These are phyloP conservation scores for Solanum microdontum DNA, from an alignment of 257 asterid species.

Conservation along the genomic window DNA sequence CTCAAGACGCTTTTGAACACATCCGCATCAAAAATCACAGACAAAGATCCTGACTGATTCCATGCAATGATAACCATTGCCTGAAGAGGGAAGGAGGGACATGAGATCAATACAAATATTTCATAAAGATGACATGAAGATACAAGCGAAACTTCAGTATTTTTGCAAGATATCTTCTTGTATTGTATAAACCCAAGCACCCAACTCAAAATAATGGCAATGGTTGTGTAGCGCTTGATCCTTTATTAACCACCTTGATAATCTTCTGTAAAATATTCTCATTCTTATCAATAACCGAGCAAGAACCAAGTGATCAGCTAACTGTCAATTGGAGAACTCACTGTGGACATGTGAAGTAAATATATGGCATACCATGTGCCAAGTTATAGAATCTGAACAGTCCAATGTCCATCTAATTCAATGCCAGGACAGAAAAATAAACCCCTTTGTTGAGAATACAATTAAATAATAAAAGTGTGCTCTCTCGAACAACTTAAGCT, in stretches of 20 bases:
- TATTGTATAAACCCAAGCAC: not conserved
- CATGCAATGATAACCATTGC: constrained; percentile 95
- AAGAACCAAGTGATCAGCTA: not conserved
- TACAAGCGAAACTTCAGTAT: not conserved
- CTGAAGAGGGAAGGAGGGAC: constrained; percentile 24
- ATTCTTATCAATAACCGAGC: not conserved
- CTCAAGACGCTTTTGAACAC: constrained; percentile 69
- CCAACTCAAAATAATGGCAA: not conserved
- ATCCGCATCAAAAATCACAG: constrained; percentile 46
- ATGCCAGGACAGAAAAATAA: not conserved
- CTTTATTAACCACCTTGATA: not conserved
- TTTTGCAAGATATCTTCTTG: not conserved
- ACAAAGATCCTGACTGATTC: constrained; percentile 57
- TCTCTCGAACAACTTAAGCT: not conserved
- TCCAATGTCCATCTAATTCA: not conserved
- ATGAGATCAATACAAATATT: not conserved
- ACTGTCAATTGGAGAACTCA: not conserved
- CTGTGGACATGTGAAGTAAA: not conserved
- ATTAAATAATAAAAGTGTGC: not conserved
- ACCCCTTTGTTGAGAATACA: not conserved
- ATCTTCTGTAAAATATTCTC: not conserved
- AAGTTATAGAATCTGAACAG: not conserved
- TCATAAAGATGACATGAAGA: not conserved
- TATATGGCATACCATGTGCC: not conserved
- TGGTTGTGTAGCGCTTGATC: not conserved